These are phyloP conservation scores for Cercospora sp. DNA, from an alignment of 2,329 filamentous ascomycete species.

Conservation along the genomic window DNA sequence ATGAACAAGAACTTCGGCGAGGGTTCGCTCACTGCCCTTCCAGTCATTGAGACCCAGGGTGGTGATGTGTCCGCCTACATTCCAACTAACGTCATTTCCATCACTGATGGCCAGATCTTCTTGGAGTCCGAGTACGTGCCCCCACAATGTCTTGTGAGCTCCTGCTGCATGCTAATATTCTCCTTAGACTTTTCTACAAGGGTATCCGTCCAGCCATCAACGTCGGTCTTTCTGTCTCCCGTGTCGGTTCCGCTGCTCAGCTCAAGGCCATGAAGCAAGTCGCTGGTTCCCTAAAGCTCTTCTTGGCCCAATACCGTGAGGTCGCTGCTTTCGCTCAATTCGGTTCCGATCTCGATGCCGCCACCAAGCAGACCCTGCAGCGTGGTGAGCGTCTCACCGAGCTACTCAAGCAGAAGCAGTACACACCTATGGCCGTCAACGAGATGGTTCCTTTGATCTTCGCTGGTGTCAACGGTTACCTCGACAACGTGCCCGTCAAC, in stretches of 20 bases:
- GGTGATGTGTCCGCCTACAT: slow-evolving; percentile 99
- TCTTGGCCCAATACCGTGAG: slow-evolving; percentile 99
- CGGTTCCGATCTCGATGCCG: slow-evolving; percentile 98
- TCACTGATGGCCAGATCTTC: slow-evolving; percentile 99
- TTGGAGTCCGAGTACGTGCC: slow-evolving; percentile 73
- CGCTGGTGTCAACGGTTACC: slow-evolving; percentile 96
- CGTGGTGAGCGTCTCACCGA: slow-evolving; percentile 99
- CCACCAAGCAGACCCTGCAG: slow-evolving; percentile 96
- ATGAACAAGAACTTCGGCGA: slow-evolving; percentile 88
- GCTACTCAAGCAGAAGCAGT: slow-evolving; percentile 99
- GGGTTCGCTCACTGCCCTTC: slow-evolving; percentile 95
- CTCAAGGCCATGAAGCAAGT: slow-evolving; percentile 99
- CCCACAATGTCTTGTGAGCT: neutral
- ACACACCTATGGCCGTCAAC: slow-evolving; percentile 96
- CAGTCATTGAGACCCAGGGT: slow-evolving; percentile 99
- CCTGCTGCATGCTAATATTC: neutral
- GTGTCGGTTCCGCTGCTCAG: slow-evolving; percentile 99
- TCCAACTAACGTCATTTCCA: slow-evolving; percentile 99
- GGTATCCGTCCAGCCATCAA: slow-evolving; percentile 99
- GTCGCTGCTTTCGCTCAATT: slow-evolving; percentile 99
- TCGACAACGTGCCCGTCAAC: slow-evolving; percentile 83
- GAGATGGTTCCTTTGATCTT: slow-evolving; percentile 99
- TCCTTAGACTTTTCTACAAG: slow-evolving; percentile 87
- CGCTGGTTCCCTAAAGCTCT: slow-evolving; percentile 98
- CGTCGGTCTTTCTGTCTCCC: slow-evolving; percentile 99